Base-by-base conservation (phyloP, 2,329 filamentous ascomycete species). In the Juglanconis sp. region DNA sequence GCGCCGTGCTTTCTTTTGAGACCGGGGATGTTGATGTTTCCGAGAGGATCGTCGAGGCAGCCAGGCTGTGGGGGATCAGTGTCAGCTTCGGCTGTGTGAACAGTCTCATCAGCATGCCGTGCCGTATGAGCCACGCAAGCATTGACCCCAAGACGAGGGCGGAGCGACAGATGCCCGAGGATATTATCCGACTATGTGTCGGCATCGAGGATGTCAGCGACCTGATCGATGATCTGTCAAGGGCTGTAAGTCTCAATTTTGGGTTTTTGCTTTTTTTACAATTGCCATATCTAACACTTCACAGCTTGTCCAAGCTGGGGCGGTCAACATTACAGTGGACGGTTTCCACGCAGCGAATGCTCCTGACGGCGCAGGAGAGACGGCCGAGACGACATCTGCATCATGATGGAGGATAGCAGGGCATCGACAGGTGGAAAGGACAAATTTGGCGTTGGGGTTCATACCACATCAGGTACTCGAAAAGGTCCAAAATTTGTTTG, bases 41-140 rank as follows among this genome's bases (percentile, higher is more conserved):
- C 4, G 92, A 97, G 78, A 86, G 93, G 44, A 97, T 99, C 68
- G 95, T 99, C 5, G 95, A 98, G 77, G 91, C 90, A 35, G 91
- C 95, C 2, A 87, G 90, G 65, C 80, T 99, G 36, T 99, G 92
- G 87, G 92, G 90, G 38, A 99, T 99, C 68, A 96, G 91, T 66
- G 95, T 99, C 62, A 96, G 92, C 71, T 99, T 99, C 72, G 95
- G 95, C 52, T 98, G 95, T 73, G 95, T 99, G 66, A 99, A 99
- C 79, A 96, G 91, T 72, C 79, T 99, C 73, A 99, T 99, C 76
- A 97, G 93, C 78, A 97, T 99, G 94, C 94, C 95, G 8, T 99
- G 95, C 78, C 92, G 94, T 70, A 99, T 99, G 96, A 98, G 94
- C 76, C 95, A 99, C 76, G 95, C 95, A 44, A 96, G 92, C 72